Conservation (phyloP, 768 basidiomycete species). For the Tubosaeta sp. region DNA sequence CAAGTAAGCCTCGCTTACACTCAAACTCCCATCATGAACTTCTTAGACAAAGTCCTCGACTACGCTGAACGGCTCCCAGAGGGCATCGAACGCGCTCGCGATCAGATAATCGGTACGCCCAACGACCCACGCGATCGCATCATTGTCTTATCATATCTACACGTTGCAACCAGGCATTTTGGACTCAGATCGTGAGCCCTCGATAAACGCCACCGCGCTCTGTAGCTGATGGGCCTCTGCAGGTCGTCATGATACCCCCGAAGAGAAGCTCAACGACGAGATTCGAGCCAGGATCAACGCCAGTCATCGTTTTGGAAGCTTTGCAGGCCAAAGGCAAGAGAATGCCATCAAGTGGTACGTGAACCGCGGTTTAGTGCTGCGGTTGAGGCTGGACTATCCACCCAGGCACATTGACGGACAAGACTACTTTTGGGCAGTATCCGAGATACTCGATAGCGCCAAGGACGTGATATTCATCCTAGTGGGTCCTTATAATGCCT, state of each 20-base stretch:
- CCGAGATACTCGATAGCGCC: constrained; percentile 82
- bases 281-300: constrained; percentile 71
- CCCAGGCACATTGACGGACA: constrained; percentile 87
- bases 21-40: constrained; percentile 32
- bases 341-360: constrained; percentile 82
- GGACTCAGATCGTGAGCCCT: constrained; percentile 31
- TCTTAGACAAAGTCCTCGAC: constrained; percentile 35
- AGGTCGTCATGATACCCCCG: constrained; percentile 71
- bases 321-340: constrained; percentile 64
- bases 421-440: constrained; percentile 94
- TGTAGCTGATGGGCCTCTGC: neutral
- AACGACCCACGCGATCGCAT: neutral
- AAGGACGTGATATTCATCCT: constrained; percentile 85
- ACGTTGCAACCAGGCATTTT: constrained; percentile 26
- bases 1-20: neutral
- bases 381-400: neutral
- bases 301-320: constrained; percentile 80
- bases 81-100: constrained; percentile 33
- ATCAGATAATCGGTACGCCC: constrained; percentile 34
- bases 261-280: constrained; percentile 68
- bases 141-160: neutral
- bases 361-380: neutral
- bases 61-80: constrained; percentile 37
- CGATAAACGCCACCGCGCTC: neutral
- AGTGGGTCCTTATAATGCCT: constrained; percentile 35